Base-by-base conservation (phyloP, 257 asterid species). In the Echium plantagineum region DNA sequence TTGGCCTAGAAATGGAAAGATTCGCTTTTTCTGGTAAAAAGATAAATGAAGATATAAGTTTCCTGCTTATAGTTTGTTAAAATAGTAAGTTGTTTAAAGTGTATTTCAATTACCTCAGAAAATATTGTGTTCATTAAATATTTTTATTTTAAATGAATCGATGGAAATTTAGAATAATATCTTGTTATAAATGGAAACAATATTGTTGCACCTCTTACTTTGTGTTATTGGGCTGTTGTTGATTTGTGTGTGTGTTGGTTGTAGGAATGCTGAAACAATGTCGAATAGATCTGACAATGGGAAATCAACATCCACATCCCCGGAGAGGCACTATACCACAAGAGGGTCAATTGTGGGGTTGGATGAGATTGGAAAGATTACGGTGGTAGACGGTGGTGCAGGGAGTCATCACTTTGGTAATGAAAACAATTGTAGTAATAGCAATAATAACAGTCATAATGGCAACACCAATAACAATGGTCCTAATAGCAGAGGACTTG, bases 311-410 rank as follows among this genome's bases (percentile, higher is more conserved):
- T 67, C 76, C 63, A 76, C 71, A 62, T 71, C 72, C 58, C 74
- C 67, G 51, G 83, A 77, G 60, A 68, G 77, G 52, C 66, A 55
- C 26, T 77, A 77, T 22, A 66, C 71, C 53, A 71, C 71, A 31
- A 71, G 76, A 38, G 69, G 76, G 42, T 71, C 76, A 8, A 60
- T 61, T 21, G 58, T n/a, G n/a, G 60, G 64, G 52, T 22, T 56
- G 60, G 60, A 56, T 21, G 60, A 21, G 17, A 56, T 21, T 56
- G 60, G 32, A n/a, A 56, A 56, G 60, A 47, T 32, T 52, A 4
- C 38, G 65, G 64, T 66, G 62, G 68, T 56, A 15, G 58, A 52
- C 19, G 49, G 49, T 32, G 52, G 38, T 21, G 65, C 57, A 13
- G 59, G 59, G 68, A 52, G 30, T 49, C 30, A 57, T 46, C 72